Conservation (phyloP, 2,329 filamentous ascomycete species). For the Trichoderma simmonsii region DNA sequence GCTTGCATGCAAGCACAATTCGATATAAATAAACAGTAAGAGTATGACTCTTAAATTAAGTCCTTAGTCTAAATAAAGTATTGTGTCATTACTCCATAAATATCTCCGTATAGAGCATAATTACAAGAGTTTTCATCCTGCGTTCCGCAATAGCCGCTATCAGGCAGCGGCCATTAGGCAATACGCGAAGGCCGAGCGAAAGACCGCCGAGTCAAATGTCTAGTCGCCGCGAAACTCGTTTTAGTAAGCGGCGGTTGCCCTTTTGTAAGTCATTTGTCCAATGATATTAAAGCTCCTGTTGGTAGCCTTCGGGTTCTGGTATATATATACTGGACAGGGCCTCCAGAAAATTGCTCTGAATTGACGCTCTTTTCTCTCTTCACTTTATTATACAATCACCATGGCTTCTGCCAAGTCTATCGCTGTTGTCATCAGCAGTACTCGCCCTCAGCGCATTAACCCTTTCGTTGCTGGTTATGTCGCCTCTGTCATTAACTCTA, state of each 20-base stretch:
- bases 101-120: background rate
- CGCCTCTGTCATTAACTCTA: conserved; percentile 27
- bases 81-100: background rate
- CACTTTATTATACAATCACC: background rate
- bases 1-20: background rate
- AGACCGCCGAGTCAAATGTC: background rate
- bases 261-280: background rate
- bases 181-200: background rate
- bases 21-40: too few species aligned
- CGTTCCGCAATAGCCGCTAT: background rate
- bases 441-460: conserved; percentile 34
- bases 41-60: background rate
- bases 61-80: background rate
- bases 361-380: background rate
- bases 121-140: background rate
- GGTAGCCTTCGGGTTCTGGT: background rate
- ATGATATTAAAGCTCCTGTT: background rate
- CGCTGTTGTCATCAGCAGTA: conserved; percentile 38
- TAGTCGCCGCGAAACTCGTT: background rate
- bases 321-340: background rate
- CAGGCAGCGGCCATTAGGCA: background rate
- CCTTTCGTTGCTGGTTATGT: conserved; percentile 35
- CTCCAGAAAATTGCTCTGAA: background rate
- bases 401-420: conserved; percentile 21
- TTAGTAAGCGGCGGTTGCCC: background rate